Percentiles rank a stretch among this genome's conserved stretches.
phyloP scores from a whole-genome alignment of 2,329 filamentous ascomycete species.

The Triangularia setosa region DNA sequence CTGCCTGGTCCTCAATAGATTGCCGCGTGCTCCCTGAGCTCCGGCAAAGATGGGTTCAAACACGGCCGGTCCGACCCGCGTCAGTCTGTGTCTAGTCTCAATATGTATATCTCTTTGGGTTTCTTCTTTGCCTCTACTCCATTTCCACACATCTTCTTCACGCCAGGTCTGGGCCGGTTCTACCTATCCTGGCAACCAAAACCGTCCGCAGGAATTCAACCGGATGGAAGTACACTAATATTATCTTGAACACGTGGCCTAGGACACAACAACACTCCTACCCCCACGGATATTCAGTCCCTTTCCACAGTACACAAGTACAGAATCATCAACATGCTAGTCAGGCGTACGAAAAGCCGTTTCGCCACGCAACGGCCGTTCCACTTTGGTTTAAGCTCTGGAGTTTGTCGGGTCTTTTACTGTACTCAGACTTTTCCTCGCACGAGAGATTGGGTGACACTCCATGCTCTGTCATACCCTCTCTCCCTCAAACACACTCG shows the following conservation, averaged over 20 bases:
- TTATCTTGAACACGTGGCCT: slow-evolving; percentile 74
- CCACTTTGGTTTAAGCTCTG: not conserved
- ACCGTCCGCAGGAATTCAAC: slow-evolving; percentile 64
- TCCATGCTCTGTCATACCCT: not conserved
- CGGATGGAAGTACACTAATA: slow-evolving; percentile 66
- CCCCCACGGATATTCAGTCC: not conserved
- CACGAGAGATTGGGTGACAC: not conserved
- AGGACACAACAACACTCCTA: not conserved
- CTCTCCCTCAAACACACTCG: not conserved
- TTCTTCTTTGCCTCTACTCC: not conserved
- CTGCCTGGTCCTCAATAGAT: not conserved
- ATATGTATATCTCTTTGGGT: not conserved
- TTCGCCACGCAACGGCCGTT: not conserved
- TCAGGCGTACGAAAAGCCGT: not conserved
- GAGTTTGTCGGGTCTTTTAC: not conserved
- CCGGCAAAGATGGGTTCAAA: not conserved
- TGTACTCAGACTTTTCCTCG: not conserved
- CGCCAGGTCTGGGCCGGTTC: slow-evolving; percentile 10
- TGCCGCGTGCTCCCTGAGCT: not conserved
- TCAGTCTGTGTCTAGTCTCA: not conserved
- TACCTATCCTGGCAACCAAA: slow-evolving; percentile 32
- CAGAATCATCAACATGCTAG: not conserved
- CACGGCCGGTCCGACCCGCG: not conserved
- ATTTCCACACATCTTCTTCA: not conserved
- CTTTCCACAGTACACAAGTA: not conserved